A percentile compares a stretch with the other conserved stretches of the same genome.
phyloP scores from a whole-genome alignment of 148 eudicot species.

The Rhododendron molle region DNA sequence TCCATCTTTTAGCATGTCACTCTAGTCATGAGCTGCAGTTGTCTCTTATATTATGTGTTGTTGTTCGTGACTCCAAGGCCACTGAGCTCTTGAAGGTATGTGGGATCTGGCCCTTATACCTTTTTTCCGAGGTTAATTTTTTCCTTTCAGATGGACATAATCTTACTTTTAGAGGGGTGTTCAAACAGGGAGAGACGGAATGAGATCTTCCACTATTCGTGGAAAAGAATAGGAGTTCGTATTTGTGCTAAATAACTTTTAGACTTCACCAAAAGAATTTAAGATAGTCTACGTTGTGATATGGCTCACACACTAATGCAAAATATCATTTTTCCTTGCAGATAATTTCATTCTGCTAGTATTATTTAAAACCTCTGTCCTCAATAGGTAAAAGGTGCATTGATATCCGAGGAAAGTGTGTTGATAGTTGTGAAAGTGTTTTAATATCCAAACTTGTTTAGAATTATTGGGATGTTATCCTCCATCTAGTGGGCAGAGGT shows the following conservation, averaged over 20 bases:
- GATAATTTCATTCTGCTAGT: neutral
- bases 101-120: neutral
- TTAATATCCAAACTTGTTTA: too few relatives aligned
- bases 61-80: constrained; percentile 22
- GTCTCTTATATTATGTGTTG: constrained; percentile 23
- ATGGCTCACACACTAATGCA: neutral
- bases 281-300: neutral
- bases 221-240: neutral
- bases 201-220: neutral
- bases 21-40: constrained; percentile 30
- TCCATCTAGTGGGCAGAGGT: too few relatives aligned
- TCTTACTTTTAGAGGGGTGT: neutral
- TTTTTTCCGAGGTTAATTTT: neutral
- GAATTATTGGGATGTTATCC: too few relatives aligned
- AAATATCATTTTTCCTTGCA: neutral
- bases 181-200: neutral
- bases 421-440: too few relatives aligned
- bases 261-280: neutral
- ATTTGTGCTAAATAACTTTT: neutral
- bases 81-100: constrained; percentile 50
- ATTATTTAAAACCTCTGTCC: neutral
- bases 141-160: neutral
- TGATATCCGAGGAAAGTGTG: too few relatives aligned
- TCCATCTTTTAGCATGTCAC: constrained; percentile 17
- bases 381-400: too few relatives aligned